Evolutionary conservation across 148 eudicot species (phyloP), one percentile per base, ranked within the genome.

Genomic region (Rhododendron henanense): DNA sequence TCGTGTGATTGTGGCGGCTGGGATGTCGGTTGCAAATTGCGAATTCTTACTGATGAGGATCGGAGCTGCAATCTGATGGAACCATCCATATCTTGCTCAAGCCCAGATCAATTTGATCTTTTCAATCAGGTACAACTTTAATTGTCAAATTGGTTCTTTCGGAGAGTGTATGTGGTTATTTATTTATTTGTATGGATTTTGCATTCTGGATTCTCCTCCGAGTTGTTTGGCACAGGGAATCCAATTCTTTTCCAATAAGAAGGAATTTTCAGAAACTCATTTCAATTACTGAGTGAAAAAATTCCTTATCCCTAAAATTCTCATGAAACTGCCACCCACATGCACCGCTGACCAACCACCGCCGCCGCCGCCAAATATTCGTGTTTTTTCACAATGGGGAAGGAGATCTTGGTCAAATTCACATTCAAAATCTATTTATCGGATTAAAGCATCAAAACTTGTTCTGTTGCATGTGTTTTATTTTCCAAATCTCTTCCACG

Each of bases 1-100:
- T 89, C 63, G n/a, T 96, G 99, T 82, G 99, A 95, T 83, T 96
- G 99, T 88, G 99, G 98, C 84, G 99, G 99, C 10, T 96, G 99
- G 99, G 99, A 96, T 81, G 85, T 93, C 74, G 99, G 99, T 55
- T 96, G 99, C 91, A 91, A 92, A 85, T 86, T 96, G 23, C 87
- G 85, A 55, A 85, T 96, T 82, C 95, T 96, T 48, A 81, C 89
- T 16, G 87, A 91, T 81, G 83, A 83, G 39, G 67, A 79, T 25
- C 89, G 87, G 85, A 87, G 71, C 57, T 35, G 69, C 71, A 90
- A 85, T 86, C 73, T 5, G 74, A 41, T 35, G 28, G 78, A 50
- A 65, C 77, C 69, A 51, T 79, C 89, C 5, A 69, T 75, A 53
- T 44, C 84, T 45, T 63, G 76, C 50, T 76, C 88, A 50, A 48